phyloP scores from a whole-genome alignment of 2,329 filamentous ascomycete species.

The Phaeoacremonium minimum region DNA sequence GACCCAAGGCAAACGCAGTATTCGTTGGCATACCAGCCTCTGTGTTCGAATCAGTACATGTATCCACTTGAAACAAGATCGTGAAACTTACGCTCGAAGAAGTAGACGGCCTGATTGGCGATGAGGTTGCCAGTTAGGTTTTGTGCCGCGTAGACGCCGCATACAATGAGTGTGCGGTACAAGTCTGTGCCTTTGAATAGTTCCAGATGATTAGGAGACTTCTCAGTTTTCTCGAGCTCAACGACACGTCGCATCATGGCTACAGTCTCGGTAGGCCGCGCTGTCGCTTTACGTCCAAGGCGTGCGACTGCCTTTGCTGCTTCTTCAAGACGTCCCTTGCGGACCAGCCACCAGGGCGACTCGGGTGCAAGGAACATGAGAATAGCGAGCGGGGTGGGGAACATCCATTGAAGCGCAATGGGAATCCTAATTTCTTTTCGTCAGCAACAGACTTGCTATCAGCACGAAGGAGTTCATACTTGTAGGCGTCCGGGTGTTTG shows the following conservation, averaged over 20 bases:
- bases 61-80: neutral
- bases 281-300: slow-evolving; percentile 36
- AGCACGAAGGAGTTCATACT: no score
- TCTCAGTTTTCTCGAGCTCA: slow-evolving; percentile 45
- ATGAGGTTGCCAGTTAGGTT: slow-evolving; percentile 61
- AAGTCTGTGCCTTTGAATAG: slow-evolving; percentile 51
- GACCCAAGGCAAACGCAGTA: slow-evolving; percentile 55
- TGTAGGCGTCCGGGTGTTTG: slow-evolving; percentile 28
- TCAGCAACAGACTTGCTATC: no score
- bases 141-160: slow-evolving; percentile 53
- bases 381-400: slow-evolving; percentile 48
- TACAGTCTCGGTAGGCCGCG: slow-evolving; percentile 37
- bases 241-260: slow-evolving; percentile 57
- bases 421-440: slow-evolving; percentile 38
- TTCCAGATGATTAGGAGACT: slow-evolving; percentile 43
- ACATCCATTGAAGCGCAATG: slow-evolving; percentile 55
- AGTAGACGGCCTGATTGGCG: slow-evolving; percentile 59
- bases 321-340: slow-evolving; percentile 38
- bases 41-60: slow-evolving; percentile 15
- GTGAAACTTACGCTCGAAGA: slow-evolving; percentile 45
- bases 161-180: slow-evolving; percentile 50
- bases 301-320: slow-evolving; percentile 42
- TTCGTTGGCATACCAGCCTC: slow-evolving; percentile 55
- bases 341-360: slow-evolving; percentile 52
- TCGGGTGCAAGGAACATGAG: slow-evolving; percentile 47